Conservation (phyloP, 2,329 filamentous ascomycete genomes). For the Taxawa tesnikishii region DNA sequence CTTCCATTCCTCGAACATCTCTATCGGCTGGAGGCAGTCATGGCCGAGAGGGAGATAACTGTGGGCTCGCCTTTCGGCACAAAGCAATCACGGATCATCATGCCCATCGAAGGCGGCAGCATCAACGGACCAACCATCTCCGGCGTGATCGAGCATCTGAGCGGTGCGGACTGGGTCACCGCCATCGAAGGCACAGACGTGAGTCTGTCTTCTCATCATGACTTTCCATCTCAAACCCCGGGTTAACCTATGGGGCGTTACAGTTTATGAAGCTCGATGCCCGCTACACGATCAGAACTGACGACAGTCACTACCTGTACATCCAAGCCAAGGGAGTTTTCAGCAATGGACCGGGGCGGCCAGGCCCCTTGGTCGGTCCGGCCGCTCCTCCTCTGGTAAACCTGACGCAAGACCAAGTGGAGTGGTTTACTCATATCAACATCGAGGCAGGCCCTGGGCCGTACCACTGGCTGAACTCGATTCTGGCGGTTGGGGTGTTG, state of each 20-base stretch:
- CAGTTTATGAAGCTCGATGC: constrained; percentile 13
- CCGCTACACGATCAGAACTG: constrained; percentile 12
- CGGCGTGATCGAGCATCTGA: constrained; percentile 10
- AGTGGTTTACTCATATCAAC: constrained; percentile 14
- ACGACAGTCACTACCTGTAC: constrained; percentile 12
- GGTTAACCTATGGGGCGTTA: no score
- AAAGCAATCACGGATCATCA: constrained; percentile 9
- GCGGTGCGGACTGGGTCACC: constrained; percentile 13
- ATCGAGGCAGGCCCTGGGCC: constrained; percentile 11
- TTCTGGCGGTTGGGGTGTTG: constrained; percentile 13
- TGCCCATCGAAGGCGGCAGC: constrained; percentile 11
- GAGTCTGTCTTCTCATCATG: no score
- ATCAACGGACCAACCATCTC: constrained; percentile 11
- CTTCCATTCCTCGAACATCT: constrained; percentile 12
- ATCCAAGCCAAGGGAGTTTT: no score
- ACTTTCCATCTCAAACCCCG: no score
- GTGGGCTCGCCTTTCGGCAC: constrained; percentile 10
- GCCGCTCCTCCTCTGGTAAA: constrained; percentile 4
- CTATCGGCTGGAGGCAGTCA: constrained; percentile 13
- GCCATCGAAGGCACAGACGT: constrained; percentile 7
- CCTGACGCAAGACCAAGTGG: constrained; percentile 11
- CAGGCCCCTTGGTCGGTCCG: constrained; percentile 1
- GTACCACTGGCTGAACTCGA: constrained; percentile 13
- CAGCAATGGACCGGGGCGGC: constrained; percentile 11
- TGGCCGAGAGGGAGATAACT: constrained; percentile 9